Evolutionary conservation across 163 green algal species (phyloP), one percentile per base, ranked within the genome.

Genomic region (Prototheca cutis): DNA sequence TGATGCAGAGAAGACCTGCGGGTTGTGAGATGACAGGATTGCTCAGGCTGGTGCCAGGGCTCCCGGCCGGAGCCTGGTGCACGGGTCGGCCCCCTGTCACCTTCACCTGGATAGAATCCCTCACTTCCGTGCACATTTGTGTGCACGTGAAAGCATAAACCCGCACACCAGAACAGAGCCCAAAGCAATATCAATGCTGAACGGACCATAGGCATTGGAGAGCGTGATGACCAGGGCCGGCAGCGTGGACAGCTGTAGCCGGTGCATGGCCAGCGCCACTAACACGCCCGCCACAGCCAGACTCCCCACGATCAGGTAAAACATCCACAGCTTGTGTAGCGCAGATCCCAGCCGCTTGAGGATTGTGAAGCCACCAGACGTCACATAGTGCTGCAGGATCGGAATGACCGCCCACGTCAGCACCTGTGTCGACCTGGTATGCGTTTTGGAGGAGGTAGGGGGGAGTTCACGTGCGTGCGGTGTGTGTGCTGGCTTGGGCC

Each of bases 111-210:
- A n/a, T n/a, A n/a, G n/a, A n/a, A n/a, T n/a, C n/a, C n/a, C n/a
- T n/a, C n/a, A n/a, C n/a, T n/a, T n/a, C n/a, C n/a, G n/a, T n/a
- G n/a, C n/a, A n/a, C n/a, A n/a, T n/a, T n/a, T n/a, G n/a, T n/a
- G n/a, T n/a, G n/a, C n/a, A n/a, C n/a, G n/a, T n/a, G n/a, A n/a
- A n/a, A n/a, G n/a, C n/a, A n/a, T n/a, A n/a, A n/a, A n/a, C n/a
- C n/a, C n/a, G n/a, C n/a, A n/a, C 61, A 94, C 87, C 45, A 95
- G 72, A 13, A 86, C 87, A 71, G 83, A 93, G 5, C 82, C 84
- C 29, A 95, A 67, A 54, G 91, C 66, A 13, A 87, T 70, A 4
- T 86, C 60, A 6, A 76, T 62, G 15, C 72, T 73, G 6, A 30
- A 19, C 55, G 69, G 66, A 77, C 83, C 84, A 55, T 92, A 94